Base-by-base conservation (phyloP, 2,329 filamentous ascomycete genomes). In the Neocatenulostroma microsporum region DNA sequence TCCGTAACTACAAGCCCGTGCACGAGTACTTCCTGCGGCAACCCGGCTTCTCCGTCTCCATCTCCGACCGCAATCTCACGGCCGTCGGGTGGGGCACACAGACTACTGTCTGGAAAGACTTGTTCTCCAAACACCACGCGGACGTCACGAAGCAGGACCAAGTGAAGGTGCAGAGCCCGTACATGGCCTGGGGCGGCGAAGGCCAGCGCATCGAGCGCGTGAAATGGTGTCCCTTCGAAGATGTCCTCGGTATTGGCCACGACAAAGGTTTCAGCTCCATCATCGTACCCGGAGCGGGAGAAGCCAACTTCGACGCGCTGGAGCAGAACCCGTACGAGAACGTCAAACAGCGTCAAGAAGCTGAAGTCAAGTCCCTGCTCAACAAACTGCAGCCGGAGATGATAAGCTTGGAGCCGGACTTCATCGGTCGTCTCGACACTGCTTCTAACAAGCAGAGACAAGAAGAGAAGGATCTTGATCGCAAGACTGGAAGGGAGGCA, bases 301-400 rank as follows among this genome's bases (percentile, higher is more conserved):
- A 98, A 62, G 80, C 91, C 58, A 96, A 96, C 73, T 95, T 84
- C 59, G 91, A 98, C 61, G 84, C 87, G 3, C 70, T 95, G 36
- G 91, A 98, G 62, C 72, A 80, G 51, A 98, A 98, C 68, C 91
- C 91, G 21, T 96, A 89, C 73, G 91, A 96, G 66, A 94, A 82
- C 36, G 74, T 71, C 54, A 93, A 91, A 66, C 88, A 96, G 66
- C 78, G 91, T 53, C 88, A 93, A 62, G 91, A 98, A 64, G 74
- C 75, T 34, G 91, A 98, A 63, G 87, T 98, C 60, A 86, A 84
- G 68, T 72, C 76, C 10, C 72, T 98, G 46, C 76, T 98, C 51
- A 94, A 93, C 71, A 98, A 98, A 68, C 72, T 98, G 31, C 79
- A 88, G 54, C 89, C 91, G 3, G 89, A 94, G 57, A 98, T 96